phyloP scores from a whole-genome alignment of 352 stramenopile species.

The Pythium guiyangense region DNA sequence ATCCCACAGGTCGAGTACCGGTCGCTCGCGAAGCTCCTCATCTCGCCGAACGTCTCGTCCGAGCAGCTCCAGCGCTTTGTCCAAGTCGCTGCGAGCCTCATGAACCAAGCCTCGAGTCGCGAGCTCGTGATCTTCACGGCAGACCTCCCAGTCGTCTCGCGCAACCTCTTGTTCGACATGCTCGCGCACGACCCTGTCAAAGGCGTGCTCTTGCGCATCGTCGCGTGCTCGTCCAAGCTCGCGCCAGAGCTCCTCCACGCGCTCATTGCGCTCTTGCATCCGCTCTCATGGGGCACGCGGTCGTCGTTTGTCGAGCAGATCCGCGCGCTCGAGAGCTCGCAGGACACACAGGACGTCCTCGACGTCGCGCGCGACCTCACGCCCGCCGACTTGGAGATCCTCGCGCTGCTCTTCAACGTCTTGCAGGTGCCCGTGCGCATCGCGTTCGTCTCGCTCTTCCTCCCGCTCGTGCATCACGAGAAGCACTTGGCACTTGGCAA shows the following conservation, averaged over 20 bases:
- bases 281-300: conserved; percentile 45
- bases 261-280: conserved; percentile 39
- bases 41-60: conserved; percentile 35
- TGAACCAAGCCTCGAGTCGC: conserved; percentile 66
- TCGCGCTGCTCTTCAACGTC: conserved; percentile 43
- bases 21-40: conserved; percentile 44
- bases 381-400: conserved; percentile 25
- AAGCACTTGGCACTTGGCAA: conserved; percentile 18
- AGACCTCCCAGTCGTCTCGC: conserved; percentile 31
- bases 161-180: conserved; percentile 54
- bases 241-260: conserved; percentile 31
- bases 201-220: conserved; percentile 52
- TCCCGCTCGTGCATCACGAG: conserved; percentile 23
- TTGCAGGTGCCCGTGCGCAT: conserved; percentile 32
- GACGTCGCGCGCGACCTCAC: conserved; percentile 31
- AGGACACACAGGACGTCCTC: conserved; percentile 30
- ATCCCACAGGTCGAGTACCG: conserved; percentile 60
- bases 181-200: conserved; percentile 33
- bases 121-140: conserved; percentile 58
- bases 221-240: conserved; percentile 41
- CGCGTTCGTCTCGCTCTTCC: conserved; percentile 22
- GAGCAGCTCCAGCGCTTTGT: conserved; percentile 39
- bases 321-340: conserved; percentile 32
- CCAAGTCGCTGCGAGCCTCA: conserved; percentile 50
- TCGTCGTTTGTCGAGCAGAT: conserved; percentile 63